These are phyloP conservation scores for Lobulomyces angularis DNA, from an alignment of 192 early-diverging fungal genomes.

Conservation along the genomic window DNA sequence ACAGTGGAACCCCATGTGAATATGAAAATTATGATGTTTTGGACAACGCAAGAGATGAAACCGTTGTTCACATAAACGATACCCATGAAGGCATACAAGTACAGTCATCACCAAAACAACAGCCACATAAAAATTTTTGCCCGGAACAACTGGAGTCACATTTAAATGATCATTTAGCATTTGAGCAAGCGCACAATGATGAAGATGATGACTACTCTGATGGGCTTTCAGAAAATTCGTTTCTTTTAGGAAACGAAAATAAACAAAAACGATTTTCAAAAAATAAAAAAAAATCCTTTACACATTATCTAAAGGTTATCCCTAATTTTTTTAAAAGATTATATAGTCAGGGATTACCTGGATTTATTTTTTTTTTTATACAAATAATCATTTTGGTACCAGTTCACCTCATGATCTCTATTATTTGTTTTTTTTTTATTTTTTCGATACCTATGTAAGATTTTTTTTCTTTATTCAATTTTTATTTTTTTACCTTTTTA, in stretches of 20 bases:
- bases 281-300: conserved; percentile 20
- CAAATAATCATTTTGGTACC: conserved; percentile 46
- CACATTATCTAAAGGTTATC: conserved; percentile 35
- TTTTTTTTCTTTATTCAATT: conserved; percentile 65
- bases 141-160: no score
- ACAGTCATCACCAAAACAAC: no score
- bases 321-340: conserved; percentile 21
- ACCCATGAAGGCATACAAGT: no score
- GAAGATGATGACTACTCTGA: conserved; percentile 26
- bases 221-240: conserved; percentile 2
- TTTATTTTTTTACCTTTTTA: conserved; percentile 72
- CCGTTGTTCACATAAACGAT: conserved; percentile 5
- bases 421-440: conserved; percentile 73
- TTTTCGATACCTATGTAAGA: conserved; percentile 90
- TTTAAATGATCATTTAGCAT: no score
- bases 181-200: no score
- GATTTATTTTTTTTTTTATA: neutral
- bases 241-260: conserved; percentile 7
- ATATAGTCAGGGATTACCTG: neutral
- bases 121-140: no score
- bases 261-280: conserved; percentile 11
- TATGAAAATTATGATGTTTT: conserved; percentile 12
- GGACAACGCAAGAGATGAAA: conserved; percentile 16
- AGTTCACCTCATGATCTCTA: conserved; percentile 59
- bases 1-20: conserved; percentile 32